Conservation (phyloP, 345 rosid species). For the Pugionium cornutum region DNA sequence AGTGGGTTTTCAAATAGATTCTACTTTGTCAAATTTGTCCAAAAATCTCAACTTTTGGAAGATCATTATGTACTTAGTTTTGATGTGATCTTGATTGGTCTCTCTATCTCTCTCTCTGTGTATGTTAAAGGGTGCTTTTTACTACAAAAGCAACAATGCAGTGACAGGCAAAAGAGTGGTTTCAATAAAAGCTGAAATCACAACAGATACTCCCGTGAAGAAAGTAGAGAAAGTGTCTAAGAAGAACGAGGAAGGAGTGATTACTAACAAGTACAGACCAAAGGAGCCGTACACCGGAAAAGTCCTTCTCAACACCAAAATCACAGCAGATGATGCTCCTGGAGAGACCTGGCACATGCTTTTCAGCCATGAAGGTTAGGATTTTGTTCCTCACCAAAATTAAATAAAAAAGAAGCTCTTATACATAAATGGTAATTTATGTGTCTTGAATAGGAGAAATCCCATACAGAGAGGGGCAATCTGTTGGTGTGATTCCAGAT, state of each 20-base stretch:
- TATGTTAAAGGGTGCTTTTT: slow-evolving; percentile 36
- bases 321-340: slow-evolving; percentile 96
- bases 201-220: slow-evolving; percentile 72
- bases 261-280: slow-evolving; percentile 82
- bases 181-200: slow-evolving; percentile 72
- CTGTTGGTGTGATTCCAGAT: slow-evolving; percentile 77
- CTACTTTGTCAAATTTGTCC: neutral
- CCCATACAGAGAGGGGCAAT: slow-evolving; percentile 95
- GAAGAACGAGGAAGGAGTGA: slow-evolving; percentile 79
- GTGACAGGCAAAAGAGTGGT: slow-evolving; percentile 51
- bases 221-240: slow-evolving; percentile 70
- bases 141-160: slow-evolving; percentile 50
- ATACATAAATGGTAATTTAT: neutral
- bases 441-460: slow-evolving; percentile 55
- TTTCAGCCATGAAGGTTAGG: slow-evolving; percentile 71
- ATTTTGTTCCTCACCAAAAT: neutral
- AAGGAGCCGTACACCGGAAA: slow-evolving; percentile 77
- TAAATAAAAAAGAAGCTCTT: too few species aligned
- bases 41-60: slow-evolving; percentile 9
- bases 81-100: slow-evolving; percentile 13
- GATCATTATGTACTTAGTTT: slow-evolving; percentile 11
- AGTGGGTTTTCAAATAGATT: neutral
- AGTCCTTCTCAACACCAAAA: slow-evolving; percentile 90
- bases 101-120: neutral
- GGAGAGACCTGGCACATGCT: slow-evolving; percentile 99